These are phyloP conservation scores for Beauveria varroae DNA, from an alignment of 2,329 filamentous ascomycete species.

Conservation along the genomic window DNA sequence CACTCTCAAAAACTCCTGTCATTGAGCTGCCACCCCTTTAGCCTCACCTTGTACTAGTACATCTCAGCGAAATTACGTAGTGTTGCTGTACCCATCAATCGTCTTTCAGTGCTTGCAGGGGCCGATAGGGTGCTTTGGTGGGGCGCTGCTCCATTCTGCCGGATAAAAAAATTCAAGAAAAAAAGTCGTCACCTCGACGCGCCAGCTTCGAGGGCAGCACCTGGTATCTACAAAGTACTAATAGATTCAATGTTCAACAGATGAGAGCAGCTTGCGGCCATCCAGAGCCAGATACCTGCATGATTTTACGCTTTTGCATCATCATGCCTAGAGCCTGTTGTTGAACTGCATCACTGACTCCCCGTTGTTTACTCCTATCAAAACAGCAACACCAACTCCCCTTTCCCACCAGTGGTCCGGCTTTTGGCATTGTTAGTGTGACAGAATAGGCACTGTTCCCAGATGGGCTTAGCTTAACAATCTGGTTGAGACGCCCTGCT, in stretches of 20 bases:
- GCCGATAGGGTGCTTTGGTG: background rate
- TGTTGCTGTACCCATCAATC: constrained; percentile 17
- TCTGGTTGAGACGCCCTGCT: constrained; percentile 37
- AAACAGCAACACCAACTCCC: constrained; percentile 1
- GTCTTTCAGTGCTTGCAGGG: constrained; percentile 11
- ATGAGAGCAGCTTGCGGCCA: too few species aligned
- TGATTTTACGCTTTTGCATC: too few species aligned
- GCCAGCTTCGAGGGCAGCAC: background rate
- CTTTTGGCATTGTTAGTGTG: background rate
- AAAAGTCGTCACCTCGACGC: background rate
- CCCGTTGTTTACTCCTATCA: background rate
- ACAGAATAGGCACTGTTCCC: constrained; percentile 11
- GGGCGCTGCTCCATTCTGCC: constrained; percentile 4
- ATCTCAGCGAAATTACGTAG: constrained; percentile 15
- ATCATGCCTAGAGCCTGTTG: too few species aligned
- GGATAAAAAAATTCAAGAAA: background rate
- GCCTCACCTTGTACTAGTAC: constrained; percentile 17
- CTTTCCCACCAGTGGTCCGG: constrained; percentile 4
- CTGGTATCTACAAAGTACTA: background rate
- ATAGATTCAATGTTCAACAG: too few species aligned
- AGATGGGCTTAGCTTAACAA: constrained; percentile 24
- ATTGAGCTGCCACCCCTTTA: background rate
- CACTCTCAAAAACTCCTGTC: background rate
- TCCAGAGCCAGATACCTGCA: too few species aligned
- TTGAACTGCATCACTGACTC: background rate